Conservation (phyloP, 2,329 filamentous ascomycete species). For the Verticillium zaregamsianum region DNA sequence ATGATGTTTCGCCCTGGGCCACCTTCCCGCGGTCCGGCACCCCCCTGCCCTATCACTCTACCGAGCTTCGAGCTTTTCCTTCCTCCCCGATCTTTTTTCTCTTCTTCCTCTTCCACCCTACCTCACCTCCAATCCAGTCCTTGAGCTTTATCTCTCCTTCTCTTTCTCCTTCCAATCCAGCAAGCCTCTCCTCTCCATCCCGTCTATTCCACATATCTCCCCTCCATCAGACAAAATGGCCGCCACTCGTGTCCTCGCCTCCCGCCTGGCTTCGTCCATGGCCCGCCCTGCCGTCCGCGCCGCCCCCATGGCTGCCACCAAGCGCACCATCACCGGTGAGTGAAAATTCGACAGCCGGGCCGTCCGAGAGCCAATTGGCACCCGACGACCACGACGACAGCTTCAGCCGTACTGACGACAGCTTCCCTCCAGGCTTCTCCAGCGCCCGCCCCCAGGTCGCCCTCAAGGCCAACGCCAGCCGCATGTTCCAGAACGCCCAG, state of each 20-base stretch:
- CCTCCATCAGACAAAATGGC: slow-evolving; percentile 67
- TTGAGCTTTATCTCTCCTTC: slow-evolving; percentile 14
- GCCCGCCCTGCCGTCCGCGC: slow-evolving; percentile 70
- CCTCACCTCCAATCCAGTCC: slow-evolving; percentile 7
- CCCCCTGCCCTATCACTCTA: slow-evolving; percentile 11
- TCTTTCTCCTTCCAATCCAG: slow-evolving; percentile 13
- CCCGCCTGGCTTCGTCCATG: slow-evolving; percentile 73
- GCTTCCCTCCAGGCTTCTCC: slow-evolving; percentile 42
- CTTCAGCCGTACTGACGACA: slow-evolving; percentile 24
- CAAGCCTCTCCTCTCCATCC: slow-evolving; percentile 22
- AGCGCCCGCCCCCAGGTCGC: slow-evolving; percentile 65
- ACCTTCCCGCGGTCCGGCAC: slow-evolving; percentile 14
- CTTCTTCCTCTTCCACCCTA: slow-evolving; percentile 37
- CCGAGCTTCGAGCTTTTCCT: slow-evolving; percentile 24
- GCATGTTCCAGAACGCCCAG: slow-evolving; percentile 54
- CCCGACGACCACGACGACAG: neutral
- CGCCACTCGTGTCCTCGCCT: slow-evolving; percentile 71
- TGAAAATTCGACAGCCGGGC: slow-evolving; percentile 16
- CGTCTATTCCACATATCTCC: slow-evolving; percentile 24
- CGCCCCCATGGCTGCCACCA: slow-evolving; percentile 53
- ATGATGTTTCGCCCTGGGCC: slow-evolving; percentile 14
- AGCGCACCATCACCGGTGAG: slow-evolving; percentile 74
- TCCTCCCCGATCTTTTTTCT: slow-evolving; percentile 28
- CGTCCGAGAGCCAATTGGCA: neutral
- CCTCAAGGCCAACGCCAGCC: slow-evolving; percentile 62